Evolutionary conservation across 306 rosid genomes (phyloP).

Genomic region (Sophora flavescens): DNA sequence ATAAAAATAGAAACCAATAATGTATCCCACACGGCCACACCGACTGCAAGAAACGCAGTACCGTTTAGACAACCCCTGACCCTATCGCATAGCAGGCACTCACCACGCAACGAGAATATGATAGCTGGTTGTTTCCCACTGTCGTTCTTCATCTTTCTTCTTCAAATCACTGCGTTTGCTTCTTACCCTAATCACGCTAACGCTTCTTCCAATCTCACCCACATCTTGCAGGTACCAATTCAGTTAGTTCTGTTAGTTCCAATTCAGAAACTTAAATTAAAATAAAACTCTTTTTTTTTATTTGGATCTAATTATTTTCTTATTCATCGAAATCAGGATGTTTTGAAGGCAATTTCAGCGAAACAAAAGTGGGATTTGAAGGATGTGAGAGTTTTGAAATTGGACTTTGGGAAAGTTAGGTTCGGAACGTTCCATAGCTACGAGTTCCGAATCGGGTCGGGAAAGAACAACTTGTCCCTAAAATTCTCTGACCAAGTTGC

Average conservation of each 20-base stretch:
- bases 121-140: constrained; percentile 10
- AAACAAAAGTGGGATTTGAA: constrained; percentile 69
- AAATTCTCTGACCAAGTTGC: constrained; percentile 66
- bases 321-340: constrained; percentile 60
- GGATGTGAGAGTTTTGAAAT: constrained; percentile 53
- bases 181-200: constrained; percentile 34
- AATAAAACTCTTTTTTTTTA: background rate
- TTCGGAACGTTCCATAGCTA: constrained; percentile 60
- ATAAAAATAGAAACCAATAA: too few relatives aligned
- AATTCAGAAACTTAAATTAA: background rate
- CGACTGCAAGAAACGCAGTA: too few relatives aligned
- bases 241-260: too few relatives aligned
- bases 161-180: constrained; percentile 45
- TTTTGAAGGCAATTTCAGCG: constrained; percentile 70
- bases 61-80: too few relatives aligned
- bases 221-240: constrained; percentile 65
- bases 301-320: background rate
- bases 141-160: constrained; percentile 47
- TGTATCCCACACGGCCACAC: too few relatives aligned
- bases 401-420: constrained; percentile 65
- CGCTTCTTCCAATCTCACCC: constrained; percentile 45
- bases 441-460: constrained; percentile 68
- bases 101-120: constrained; percentile 38
- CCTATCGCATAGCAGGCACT: background rate
- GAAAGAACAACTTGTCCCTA: constrained; percentile 54